Base-by-base conservation (phyloP, 2,329 filamentous ascomycete species). In the Rhynchosporium secalis region DNA sequence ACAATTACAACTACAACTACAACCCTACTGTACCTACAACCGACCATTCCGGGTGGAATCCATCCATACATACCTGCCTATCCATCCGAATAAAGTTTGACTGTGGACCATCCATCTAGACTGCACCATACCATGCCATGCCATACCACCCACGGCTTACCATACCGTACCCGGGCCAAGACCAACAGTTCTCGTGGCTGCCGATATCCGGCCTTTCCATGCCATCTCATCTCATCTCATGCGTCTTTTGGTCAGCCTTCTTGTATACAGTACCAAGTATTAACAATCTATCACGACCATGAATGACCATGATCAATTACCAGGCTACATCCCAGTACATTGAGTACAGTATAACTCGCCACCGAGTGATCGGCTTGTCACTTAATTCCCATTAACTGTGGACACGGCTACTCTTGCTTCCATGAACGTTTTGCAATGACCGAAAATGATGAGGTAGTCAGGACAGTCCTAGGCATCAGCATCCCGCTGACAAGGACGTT, bases 161-260 rank as follows among this genome's bases (percentile, higher is more conserved):
- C 9, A 15, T 41, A 10, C 40, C 20, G 41, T 20, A n/a, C 13
- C 15, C 41, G 13, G 13, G 15, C 41, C 33, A 52, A 38, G 29
- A 26, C 31, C 49, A 20, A 52, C 20, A 20, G 13, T 52, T 38
- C 15, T 47, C 49, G 13, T 12, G 10, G 15, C 49, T 52, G 49
- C 49, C 49, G 33, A 52, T 4, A 38, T 52, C 49, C 49, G 49
- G 49, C 49, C 28, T 52, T 26, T 51, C 48, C 49, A 52, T 52
- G 33, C 20, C 20, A 20, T 20, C 20, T 20, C 20, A 20, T 20
- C 20, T 20, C 20, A 20, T 20, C 20, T 20, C 20, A 20, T 20
- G 20, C 20, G 20, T 15, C 26, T 10, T 36, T 51, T 15, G 26
- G 28, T 51, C 48, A 51, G 29, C 48, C 48, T 15, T 48, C 28